A percentile compares a stretch with the other conserved stretches of the same genome.
These are phyloP conservation scores for apple (Malus domestica) DNA, from an alignment of 306 rosid genomes.

Conservation along the genomic window DNA sequence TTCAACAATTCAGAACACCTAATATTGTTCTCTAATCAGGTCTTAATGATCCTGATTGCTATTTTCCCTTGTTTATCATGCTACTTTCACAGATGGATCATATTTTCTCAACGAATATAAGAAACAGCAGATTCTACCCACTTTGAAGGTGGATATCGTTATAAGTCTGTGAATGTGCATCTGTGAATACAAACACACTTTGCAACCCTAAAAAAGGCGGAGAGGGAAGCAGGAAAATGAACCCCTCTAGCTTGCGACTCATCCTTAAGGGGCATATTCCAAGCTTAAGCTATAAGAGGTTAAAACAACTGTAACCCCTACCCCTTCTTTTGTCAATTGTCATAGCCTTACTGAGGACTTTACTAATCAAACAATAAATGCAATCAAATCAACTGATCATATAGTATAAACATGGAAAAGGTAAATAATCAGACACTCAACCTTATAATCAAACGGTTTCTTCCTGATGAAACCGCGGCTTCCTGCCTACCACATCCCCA, in stretches of 20 bases:
- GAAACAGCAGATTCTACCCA: neutral
- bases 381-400: neutral
- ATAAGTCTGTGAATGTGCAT: neutral
- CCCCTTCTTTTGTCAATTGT: neutral
- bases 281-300: neutral
- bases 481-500: neutral
- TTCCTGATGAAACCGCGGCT: neutral
- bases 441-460: neutral
- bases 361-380: neutral
- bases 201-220: neutral
- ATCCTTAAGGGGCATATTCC: neutral
- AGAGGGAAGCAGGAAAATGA: neutral
- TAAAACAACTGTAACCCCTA: neutral
- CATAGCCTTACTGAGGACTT: neutral
- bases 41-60: neutral
- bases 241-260: neutral
- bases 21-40: neutral
- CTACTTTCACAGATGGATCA: neutral
- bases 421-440: neutral
- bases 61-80: neutral
- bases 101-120: neutral
- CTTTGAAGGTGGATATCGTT: neutral
- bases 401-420: neutral
- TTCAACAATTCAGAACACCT: neutral
- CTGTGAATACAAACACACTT: neutral